Percentiles rank a stretch among this genome's conserved stretches.
Conservation (phyloP, 2,329 filamentous ascomycete species). For the Pseudocercospora fuligena region DNA sequence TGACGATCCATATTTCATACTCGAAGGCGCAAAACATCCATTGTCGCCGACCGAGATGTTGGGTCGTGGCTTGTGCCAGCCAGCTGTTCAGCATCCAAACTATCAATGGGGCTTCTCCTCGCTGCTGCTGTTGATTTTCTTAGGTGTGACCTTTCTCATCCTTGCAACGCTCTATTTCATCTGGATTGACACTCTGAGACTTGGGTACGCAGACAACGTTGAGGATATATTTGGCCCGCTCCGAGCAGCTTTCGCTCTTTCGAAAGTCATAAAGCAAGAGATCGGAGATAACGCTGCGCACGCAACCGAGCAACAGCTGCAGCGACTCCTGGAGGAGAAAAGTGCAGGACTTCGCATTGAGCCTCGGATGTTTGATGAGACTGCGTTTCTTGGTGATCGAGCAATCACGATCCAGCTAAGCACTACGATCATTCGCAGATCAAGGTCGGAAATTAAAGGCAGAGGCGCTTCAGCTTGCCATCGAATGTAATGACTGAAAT, state of each 20-base stretch:
- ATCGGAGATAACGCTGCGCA: not conserved
- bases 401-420: not conserved
- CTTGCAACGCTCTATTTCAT: not conserved
- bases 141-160: not conserved
- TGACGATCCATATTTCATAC: not conserved
- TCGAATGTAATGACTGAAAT: not conserved
- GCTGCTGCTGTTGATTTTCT: not conserved
- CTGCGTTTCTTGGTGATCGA: not conserved
- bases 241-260: not conserved
- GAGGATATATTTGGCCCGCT: not conserved
- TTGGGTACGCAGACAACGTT: not conserved
- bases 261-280: not conserved
- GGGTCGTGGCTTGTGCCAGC: not conserved
- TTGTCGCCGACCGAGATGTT: not conserved
- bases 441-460: not conserved
- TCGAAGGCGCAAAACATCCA: not conserved
- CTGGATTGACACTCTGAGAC: not conserved
- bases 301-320: not conserved
- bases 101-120: slow-evolving; percentile 10
- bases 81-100: not conserved
- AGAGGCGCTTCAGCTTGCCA: not conserved
- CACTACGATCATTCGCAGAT: not conserved
- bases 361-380: not conserved
- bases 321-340: not conserved
- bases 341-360: not conserved